Conservation (phyloP, 2,329 filamentous ascomycete species). For the Rutstroemia sp. region DNA sequence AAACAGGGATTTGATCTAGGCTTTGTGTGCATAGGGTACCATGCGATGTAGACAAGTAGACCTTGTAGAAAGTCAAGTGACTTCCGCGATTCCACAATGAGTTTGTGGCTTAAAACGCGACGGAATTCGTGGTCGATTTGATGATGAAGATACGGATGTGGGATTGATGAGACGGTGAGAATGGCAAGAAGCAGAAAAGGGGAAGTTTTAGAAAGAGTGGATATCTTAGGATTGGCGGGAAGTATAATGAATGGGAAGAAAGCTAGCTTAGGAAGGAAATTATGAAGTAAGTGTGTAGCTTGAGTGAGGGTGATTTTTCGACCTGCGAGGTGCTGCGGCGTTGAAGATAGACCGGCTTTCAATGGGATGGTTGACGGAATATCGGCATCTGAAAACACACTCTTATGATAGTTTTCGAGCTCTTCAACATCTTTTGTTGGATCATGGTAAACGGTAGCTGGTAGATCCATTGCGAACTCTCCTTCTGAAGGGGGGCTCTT, state of each 20-base stretch:
- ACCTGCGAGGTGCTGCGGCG: constrained; percentile 12
- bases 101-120: constrained; percentile 22
- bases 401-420: constrained; percentile 20
- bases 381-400: constrained; percentile 15
- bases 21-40: constrained; percentile 36
- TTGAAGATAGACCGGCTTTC: background rate
- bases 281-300: constrained; percentile 19
- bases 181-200: constrained; percentile 27
- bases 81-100: constrained; percentile 48
- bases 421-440: constrained; percentile 14
- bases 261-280: constrained; percentile 13
- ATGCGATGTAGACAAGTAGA: constrained; percentile 50
- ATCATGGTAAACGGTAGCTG: constrained; percentile 16
- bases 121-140: constrained; percentile 27
- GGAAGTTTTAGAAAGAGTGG: constrained; percentile 18
- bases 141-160: constrained; percentile 19
- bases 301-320: constrained; percentile 19
- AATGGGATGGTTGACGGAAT: background rate
- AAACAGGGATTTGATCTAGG: constrained; percentile 26
- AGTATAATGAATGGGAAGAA: constrained; percentile 27
- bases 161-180: constrained; percentile 21
- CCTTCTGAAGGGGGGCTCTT: constrained; percentile 1
- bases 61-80: constrained; percentile 50
- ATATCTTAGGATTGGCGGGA: constrained; percentile 18
- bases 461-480: constrained; percentile 24